Base-by-base conservation (phyloP, 2,329 filamentous ascomycete species). In the Hypoxylon sp. region DNA sequence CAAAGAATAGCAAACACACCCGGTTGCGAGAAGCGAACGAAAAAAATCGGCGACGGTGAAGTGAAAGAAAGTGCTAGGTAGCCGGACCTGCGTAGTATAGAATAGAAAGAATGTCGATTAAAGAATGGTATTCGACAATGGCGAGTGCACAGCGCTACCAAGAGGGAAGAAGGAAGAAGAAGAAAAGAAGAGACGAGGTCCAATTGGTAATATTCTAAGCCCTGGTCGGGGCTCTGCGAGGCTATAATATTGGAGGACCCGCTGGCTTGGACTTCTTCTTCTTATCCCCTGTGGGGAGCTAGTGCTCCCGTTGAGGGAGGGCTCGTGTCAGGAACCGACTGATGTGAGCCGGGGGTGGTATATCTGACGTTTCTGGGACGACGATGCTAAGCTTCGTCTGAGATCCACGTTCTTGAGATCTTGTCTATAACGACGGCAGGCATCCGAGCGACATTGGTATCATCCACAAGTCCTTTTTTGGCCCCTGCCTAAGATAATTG, bases 81-180 rank as follows among this genome's bases (percentile, higher is more conserved):
- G 81, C 86, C 87, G 82, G 84, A 86, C 86, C 85, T 80, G 86
- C 83, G 79, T 75, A 73, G 69, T 70, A 75, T 78, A 77, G 70
- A 75, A 71, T 73, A 76, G 72, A 75, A 77, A 72, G 75, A 79
- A 74, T 74, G 80, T 75, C 80, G 82, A 83, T 82, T 80, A 86
- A 85, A 82, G 81, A 86, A 82, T 79, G 82, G 77, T 85, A 85
- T 83, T 82, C 82, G 83, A 85, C 82, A 81, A 70, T 24, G 80
- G 80, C 81, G 81, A 84, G 82, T 83, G 82, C 82, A 81, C 83
- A 83, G 83, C 82, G 81, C 81, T 82, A 79, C 79, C 76, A 72
- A 73, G 73, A 77, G 75, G 72, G 67, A 77, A 76, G 74, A 76
- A 74, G 73, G 71, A 76, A 67, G 70, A 71, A 60, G 47, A 77